Evolutionary conservation across 371 early-diverging fungal species (phyloP).

Genomic region (Blakeslea trispora): DNA sequence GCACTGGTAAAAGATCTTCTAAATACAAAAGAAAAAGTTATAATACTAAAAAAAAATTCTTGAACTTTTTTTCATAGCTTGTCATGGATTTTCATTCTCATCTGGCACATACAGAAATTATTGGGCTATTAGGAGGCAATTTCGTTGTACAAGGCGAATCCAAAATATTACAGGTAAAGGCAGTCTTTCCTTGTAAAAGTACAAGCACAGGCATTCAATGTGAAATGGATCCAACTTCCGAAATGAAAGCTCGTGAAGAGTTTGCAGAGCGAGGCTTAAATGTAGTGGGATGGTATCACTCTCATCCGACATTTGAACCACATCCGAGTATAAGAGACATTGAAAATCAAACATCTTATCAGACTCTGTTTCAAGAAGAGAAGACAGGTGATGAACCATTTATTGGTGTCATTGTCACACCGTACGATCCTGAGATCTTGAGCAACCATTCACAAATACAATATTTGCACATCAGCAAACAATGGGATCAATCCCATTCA

Average conservation of each 20-base stretch:
- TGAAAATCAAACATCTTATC: constrained; percentile 82
- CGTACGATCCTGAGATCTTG: constrained; percentile 60
- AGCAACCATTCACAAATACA: constrained; percentile 61
- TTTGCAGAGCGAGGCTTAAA: constrained; percentile 69
- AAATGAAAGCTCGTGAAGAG: constrained; percentile 73
- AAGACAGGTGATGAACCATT: constrained; percentile 77
- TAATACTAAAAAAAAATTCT: constrained; percentile 6
- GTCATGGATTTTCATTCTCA: constrained; percentile 92
- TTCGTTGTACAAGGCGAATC: constrained; percentile 48
- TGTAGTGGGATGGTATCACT: constrained; percentile 94
- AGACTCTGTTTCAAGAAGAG: constrained; percentile 68
- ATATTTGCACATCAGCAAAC: constrained; percentile 54
- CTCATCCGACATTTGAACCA: constrained; percentile 86
- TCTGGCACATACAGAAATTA: constrained; percentile 81
- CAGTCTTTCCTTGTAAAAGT: constrained; percentile 68
- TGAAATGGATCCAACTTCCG: constrained; percentile 85
- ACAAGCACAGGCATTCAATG: constrained; percentile 76
- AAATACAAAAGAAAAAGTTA: too few species aligned
- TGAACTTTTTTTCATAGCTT: too few species aligned
- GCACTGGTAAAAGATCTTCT: constrained; percentile 71
- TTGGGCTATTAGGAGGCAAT: constrained; percentile 82
- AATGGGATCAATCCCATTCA: constrained; percentile 44
- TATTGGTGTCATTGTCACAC: constrained; percentile 80
- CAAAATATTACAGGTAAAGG: constrained; percentile 50
- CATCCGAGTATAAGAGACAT: constrained; percentile 83